These are phyloP conservation scores for Cyamopsis tetragonoloba DNA, from an alignment of 306 rosid genomes.

Conservation along the genomic window DNA sequence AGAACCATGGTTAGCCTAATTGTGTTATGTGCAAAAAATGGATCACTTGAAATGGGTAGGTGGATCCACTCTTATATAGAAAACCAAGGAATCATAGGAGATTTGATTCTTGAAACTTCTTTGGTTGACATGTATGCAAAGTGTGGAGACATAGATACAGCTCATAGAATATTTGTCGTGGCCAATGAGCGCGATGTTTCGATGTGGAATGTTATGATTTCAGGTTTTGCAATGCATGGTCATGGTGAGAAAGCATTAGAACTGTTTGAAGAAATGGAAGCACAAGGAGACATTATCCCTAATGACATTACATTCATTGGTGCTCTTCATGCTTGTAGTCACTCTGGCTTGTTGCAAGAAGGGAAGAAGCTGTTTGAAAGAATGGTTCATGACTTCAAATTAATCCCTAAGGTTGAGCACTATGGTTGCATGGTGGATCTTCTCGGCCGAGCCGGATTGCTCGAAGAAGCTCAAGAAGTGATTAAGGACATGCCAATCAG, in stretches of 20 bases:
- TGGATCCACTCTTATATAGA: constrained; percentile 65
- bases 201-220: constrained; percentile 67
- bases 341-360: constrained; percentile 50
- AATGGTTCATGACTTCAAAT: constrained; percentile 40
- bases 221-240: constrained; percentile 70
- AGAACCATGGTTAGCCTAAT: constrained; percentile 54
- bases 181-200: constrained; percentile 31
- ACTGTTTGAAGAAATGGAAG: constrained; percentile 47
- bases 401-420: constrained; percentile 57
- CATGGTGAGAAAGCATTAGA: constrained; percentile 46
- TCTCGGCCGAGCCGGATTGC: constrained; percentile 58
- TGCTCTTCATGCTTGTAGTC: constrained; percentile 64
- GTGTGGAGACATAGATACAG: constrained; percentile 59
- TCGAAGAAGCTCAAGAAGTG: constrained; percentile 43
- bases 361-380: constrained; percentile 45
- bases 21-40: constrained; percentile 46
- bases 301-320: constrained; percentile 48
- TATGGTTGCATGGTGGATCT: constrained; percentile 72
- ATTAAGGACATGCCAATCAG: constrained; percentile 52
- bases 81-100: constrained; percentile 41
- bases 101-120: constrained; percentile 45
- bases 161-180: constrained; percentile 34
- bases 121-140: constrained; percentile 69
- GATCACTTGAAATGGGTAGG: constrained; percentile 64
- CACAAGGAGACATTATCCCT: constrained; percentile 37